Base-by-base conservation (phyloP, 805 yeast genomes). In the Candida easanensis region DNA sequence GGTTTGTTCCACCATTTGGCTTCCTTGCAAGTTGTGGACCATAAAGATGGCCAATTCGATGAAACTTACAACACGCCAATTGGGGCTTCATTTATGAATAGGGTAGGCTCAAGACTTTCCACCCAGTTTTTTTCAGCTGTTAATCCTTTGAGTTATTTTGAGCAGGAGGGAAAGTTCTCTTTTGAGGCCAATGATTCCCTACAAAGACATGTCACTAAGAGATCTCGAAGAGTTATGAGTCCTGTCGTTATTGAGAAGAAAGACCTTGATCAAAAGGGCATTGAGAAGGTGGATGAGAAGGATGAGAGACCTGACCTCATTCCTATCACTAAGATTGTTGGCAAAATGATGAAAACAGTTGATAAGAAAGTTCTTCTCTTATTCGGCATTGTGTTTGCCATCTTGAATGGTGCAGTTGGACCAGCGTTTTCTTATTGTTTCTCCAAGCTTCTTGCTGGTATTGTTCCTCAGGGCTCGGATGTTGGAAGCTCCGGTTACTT, bases 401-500 rank as follows among this genome's bases (percentile, higher is more conserved):
- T 81, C 0, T 36, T 76, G 1, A 79, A 82, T 46, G 90, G 95
- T 10, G 74, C 73, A 0, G 62, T 77, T 1, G 82, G 79, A 45
- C 97, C 98, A 0, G 64, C 86, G 0, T 88, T 93, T 49, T 85
- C 97, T 0, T 89, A 64, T 57, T 76, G 84, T 21, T 79, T 90
- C 49, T 78, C 97, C 1, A 79, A 80, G 46, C 63, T 91, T 8
- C 63, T 91, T 7, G 62, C 74, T 19, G 84, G 82, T 13, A 77
- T 88, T 54, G 70, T 86, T 9, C 79, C 84, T 0, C 53, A 47
- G n/a, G 52, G 59, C 8, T 66, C 67, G 0, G 45, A 54, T n/a
- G 56, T 62, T 5, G 64, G 67, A 2, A 51, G 63, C 1, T 49
- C 65, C 1, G 30, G 41, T 1, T 70, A 70, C 34, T 54, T 73